phyloP scores from a whole-genome alignment of 169 alveolate genomes.

The Perkinsus olseni region DNA sequence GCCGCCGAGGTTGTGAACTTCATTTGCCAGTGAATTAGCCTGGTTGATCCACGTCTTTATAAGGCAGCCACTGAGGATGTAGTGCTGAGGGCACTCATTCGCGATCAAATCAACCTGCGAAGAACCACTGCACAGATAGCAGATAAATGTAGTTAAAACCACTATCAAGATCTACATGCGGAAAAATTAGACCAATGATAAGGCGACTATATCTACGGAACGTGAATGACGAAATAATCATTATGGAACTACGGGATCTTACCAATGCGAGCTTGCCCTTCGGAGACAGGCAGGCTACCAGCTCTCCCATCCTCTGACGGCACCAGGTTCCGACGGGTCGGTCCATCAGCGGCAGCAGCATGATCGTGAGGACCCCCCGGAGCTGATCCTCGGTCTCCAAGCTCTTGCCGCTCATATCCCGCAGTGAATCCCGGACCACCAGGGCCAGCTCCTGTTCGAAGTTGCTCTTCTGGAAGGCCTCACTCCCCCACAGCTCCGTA shows the following conservation, averaged over 20 bases:
- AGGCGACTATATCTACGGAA: no score
- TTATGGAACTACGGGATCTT: no score
- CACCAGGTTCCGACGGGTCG: background rate
- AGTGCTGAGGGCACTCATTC: background rate
- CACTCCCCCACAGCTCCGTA: background rate
- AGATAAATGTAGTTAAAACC: no score
- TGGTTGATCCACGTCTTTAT: background rate
- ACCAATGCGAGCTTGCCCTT: background rate
- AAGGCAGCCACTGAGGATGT: background rate
- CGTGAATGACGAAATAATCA: no score
- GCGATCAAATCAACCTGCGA: background rate
- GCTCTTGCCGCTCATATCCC: background rate
- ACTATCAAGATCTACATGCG: no score
- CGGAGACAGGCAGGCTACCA: background rate
- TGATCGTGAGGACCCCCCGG: background rate
- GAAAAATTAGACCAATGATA: no score
- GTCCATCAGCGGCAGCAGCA: background rate
- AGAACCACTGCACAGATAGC: no score
- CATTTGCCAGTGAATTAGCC: background rate
- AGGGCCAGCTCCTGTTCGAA: background rate
- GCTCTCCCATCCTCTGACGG: background rate
- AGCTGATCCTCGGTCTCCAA: background rate
- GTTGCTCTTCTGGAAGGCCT: background rate
- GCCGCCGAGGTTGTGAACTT: background rate
- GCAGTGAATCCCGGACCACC: background rate